Base-by-base conservation (phyloP, 2,329 filamentous ascomycete genomes). In the Penicillium nordicum region DNA sequence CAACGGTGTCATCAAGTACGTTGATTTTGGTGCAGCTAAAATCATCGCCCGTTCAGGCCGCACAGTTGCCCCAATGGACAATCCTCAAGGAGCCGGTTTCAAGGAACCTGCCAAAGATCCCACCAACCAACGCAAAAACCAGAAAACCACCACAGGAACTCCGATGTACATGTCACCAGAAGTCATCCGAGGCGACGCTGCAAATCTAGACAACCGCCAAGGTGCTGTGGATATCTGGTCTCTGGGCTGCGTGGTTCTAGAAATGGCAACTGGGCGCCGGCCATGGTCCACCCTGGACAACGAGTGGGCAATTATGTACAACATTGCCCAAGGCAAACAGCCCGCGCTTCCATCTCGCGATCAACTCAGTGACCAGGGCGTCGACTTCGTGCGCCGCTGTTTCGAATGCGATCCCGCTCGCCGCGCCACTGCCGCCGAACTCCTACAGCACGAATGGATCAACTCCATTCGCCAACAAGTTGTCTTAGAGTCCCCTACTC, bases 111-210 rank as follows among this genome's bases (percentile, higher is more conserved):
- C 64, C 30, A 73, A 73, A 51, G 72, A 74, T 25, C 38, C 59
- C 6, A 63, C 65, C 10, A 69, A 70, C 42, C 67, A 72, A 34
- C 70, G 72, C 52, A 76, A 75, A 51, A 83, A 88, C 47, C 92
- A 96, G 74, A 89, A 92, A 70, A 94, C 90, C 36, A 97, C 97
- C 87, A 96, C 92, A 21, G 94, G 94, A 65, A 99, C 94, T 11
- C 94, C 94, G 3, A 99, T 99, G 94, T 99, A 99, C 80, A 99
- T 99, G 94, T 97, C 94, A 7, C 94, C 94, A 5, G 94, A 99
- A 79, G 91, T 97, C 40, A 97, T 99, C 79, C 95, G 92, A 69
- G 94, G 94, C 55, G 88, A 92, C 63, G 87, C 86, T 71, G 79
- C 86, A 3, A 88, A 89, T 48, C 86, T 74, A 30, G 80, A 86